Conservation (phyloP, 2,329 filamentous ascomycete species). For the Ceratocystis variospora region DNA sequence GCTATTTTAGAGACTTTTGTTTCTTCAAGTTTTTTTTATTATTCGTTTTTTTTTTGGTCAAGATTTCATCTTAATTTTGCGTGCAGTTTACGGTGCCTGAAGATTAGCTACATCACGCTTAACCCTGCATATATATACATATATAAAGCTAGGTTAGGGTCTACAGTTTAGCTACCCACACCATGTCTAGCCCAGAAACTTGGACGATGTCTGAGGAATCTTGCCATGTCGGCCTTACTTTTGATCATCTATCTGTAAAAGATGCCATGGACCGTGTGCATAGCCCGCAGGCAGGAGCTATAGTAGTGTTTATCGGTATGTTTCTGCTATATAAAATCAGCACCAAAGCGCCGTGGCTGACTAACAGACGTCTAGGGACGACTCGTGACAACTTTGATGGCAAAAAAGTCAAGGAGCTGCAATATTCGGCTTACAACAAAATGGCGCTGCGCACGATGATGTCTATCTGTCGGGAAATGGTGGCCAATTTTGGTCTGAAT, state of each 20-base stretch:
- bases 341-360: conserved; percentile 18
- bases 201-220: conserved; percentile 35
- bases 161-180: neutral
- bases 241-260: conserved; percentile 43
- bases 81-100: neutral
- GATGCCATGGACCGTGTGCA: conserved; percentile 52
- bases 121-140: neutral
- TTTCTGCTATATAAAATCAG: conserved; percentile 10
- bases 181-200: neutral
- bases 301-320: conserved; percentile 61
- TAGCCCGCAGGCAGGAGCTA: conserved; percentile 58
- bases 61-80: too few relatives aligned
- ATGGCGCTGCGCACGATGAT: conserved; percentile 57
- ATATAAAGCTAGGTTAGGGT: neutral
- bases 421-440: conserved; percentile 61
- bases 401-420: conserved; percentile 58
- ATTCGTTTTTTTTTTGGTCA: neutral
- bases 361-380: conserved; percentile 39
- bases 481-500: conserved; percentile 48
- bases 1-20: neutral
- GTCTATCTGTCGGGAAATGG: conserved; percentile 45
- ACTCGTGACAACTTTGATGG: conserved; percentile 62
- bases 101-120: neutral
- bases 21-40: neutral
- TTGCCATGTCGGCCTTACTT: conserved; percentile 57